These are phyloP conservation scores for Globisporangium recalcitrans DNA, from an alignment of 352 stramenopile species.

Conservation along the genomic window DNA sequence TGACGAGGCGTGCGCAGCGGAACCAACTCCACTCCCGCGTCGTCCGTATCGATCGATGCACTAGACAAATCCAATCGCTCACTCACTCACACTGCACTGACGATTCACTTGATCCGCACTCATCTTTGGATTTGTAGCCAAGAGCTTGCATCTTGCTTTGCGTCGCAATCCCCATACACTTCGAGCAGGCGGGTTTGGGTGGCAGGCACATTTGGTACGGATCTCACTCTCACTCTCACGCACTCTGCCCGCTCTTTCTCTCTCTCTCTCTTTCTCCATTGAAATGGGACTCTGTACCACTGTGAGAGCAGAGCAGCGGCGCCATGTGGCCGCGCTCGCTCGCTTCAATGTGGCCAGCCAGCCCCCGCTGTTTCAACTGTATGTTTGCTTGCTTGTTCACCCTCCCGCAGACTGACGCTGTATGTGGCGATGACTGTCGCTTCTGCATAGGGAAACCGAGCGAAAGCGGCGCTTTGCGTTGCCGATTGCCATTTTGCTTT, in stretches of 20 bases:
- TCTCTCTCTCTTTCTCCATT: not conserved
- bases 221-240: constrained; percentile 1
- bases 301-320: not conserved
- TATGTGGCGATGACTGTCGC: not conserved
- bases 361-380: not conserved
- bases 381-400: not conserved
- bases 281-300: constrained; percentile 3
- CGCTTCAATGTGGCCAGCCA: constrained; percentile 1
- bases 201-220: not conserved
- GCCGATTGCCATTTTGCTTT: not conserved
- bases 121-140: not conserved
- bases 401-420: not conserved
- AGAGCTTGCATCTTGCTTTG: not conserved
- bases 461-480: not conserved
- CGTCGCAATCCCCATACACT: not conserved
- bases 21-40: no score
- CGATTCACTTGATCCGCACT: not conserved
- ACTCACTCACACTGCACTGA: not conserved
- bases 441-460: not conserved
- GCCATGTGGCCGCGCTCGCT: constrained; percentile 1
- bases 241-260: not conserved
- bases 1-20: not conserved
- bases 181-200: not conserved
- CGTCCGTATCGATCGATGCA: no score
- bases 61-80: not conserved